phyloP scores from a whole-genome alignment of 208 protist genomes.

The Acanthamoeba divionensis region DNA sequence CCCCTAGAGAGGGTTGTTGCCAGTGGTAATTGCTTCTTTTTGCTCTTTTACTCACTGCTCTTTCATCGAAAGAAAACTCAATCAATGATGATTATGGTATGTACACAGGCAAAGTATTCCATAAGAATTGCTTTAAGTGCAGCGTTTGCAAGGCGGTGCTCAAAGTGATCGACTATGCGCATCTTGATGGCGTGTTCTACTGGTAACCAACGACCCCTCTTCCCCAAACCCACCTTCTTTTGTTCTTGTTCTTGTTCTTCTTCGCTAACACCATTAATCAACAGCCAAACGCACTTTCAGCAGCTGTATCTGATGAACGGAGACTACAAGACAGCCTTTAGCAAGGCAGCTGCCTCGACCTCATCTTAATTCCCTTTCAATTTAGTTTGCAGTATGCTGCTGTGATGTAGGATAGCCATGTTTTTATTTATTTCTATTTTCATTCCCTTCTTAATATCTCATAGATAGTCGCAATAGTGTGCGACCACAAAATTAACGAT shows the following conservation, averaged over 20 bases:
- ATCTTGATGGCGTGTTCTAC: slow-evolving; percentile 53
- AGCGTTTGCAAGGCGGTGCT: slow-evolving; percentile 46
- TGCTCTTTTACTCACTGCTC: background rate
- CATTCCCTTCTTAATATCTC: too few relatives aligned
- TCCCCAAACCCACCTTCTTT: background rate
- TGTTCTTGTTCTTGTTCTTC: background rate
- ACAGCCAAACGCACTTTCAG: slow-evolving; percentile 52
- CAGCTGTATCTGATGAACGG: slow-evolving; percentile 49
- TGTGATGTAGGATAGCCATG: too few relatives aligned
- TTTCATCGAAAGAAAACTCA: background rate
- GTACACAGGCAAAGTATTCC: slow-evolving; percentile 29
- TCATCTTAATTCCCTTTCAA: too few relatives aligned
- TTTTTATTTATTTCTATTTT: too few relatives aligned
- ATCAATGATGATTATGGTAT: background rate
- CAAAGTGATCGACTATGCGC: slow-evolving; percentile 51
- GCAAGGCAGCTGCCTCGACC: slow-evolving; percentile 31
- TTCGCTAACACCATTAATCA: background rate
- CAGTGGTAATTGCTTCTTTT: background rate
- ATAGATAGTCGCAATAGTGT: too few relatives aligned
- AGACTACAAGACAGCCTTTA: slow-evolving; percentile 52
- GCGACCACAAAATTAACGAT: too few relatives aligned
- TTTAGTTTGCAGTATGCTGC: too few relatives aligned
- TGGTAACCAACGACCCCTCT: background rate
- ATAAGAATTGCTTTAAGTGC: slow-evolving; percentile 54
- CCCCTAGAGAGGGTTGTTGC: slow-evolving; percentile 28